Evolutionary conservation across 139 green algal species (phyloP), one percentile per base, ranked within the genome.

Genomic region (Protoeuglena noctilucae): DNA sequence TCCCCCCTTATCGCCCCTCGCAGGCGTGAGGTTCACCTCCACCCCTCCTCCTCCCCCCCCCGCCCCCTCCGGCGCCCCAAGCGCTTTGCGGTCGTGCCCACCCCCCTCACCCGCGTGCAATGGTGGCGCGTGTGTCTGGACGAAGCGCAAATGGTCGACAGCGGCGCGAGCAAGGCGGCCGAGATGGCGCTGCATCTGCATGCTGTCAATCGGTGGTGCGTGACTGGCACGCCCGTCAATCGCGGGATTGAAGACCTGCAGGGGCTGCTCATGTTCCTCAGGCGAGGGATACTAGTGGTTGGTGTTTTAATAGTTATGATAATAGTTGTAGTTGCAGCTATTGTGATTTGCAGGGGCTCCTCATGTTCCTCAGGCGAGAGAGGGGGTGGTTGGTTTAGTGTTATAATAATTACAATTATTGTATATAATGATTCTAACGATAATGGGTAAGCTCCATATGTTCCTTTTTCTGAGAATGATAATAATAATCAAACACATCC

Each of bases 51-150:
- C n/a, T 18, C 28, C 25, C n/a, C 29, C 18, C 12, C 40, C 22
- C 6, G 24, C 19, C 4, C 9, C 41, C 56, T 28, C 31, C 24
- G 41, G 19, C 7, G 43, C 28, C 26, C 7, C 23, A 21, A 61
- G 55, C 43, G 40, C 54, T 67, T 48, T n/a, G 56, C 77, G 64
- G 61, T 80, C 14, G 58, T 93, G 4, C 78, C 86, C 28, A 89
- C 87, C 3, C 87, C 87, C 0, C 72, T 96, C 21, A 95, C 83
- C 6, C 64, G 83, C 21, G 60, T 95, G 49, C 43, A 30, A 2
- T 96, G 84, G 77, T 94, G 83, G 81, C 73, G 89, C 0, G 75
- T 96, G 24, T 81, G 82, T 41, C 64, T 95, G 49, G 88, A 96
- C 55, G 88, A 94, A 62, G 86, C 86, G 0, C 85, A 96, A 64